Evolutionary conservation across 176 grass and related monocot species (phyloP), one percentile per base, ranked within the genome.

Genomic region (Dendrocalamus sinicus): DNA sequence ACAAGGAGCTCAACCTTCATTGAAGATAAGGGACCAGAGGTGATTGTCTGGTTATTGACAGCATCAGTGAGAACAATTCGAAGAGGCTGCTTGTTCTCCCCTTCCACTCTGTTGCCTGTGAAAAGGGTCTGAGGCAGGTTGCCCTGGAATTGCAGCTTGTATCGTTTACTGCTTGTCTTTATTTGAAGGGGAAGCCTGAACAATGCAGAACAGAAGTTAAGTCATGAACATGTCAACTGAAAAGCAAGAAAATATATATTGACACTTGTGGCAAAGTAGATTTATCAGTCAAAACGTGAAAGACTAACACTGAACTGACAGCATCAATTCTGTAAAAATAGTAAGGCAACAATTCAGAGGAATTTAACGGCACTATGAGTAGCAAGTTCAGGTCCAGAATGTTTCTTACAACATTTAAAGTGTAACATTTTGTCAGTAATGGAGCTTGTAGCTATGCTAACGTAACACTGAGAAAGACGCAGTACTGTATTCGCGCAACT

Each of bases 1-100:
- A 91, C 97, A 65, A 94, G 81, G 52, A 99, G 86, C 85, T 96
- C 92, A 0, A 96, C 78, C 88, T 94, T 96, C 80, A 92, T 81
- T 23, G 88, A 81, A 39, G 92, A 92, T 23, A 87, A 40, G 59
- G 87, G 84, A 2, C 85, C 86, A 0, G 89, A 88, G 82, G 90
- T 86, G 37, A 92, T 88, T 28, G 88, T 76, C 87, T 86, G 66
- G 71, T 90, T 89, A 10, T 60, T 89, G 50, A 70, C 70, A 57
- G 91, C 86, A 78, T 99, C 92, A 4, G 90, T 68, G 39, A 99
- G 84, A 30, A 85, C 75, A 44, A 99, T 86, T 44, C 94, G 72
- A 55, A 99, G 83, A 17, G 77, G 92, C 41, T 91, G 84, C 67
- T 89, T 92, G 79, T 78, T 90, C 76, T 91, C 91, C 12, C 72